Conservation (phyloP, 257 asterid genomes). For the Paulownia fortunei region DNA sequence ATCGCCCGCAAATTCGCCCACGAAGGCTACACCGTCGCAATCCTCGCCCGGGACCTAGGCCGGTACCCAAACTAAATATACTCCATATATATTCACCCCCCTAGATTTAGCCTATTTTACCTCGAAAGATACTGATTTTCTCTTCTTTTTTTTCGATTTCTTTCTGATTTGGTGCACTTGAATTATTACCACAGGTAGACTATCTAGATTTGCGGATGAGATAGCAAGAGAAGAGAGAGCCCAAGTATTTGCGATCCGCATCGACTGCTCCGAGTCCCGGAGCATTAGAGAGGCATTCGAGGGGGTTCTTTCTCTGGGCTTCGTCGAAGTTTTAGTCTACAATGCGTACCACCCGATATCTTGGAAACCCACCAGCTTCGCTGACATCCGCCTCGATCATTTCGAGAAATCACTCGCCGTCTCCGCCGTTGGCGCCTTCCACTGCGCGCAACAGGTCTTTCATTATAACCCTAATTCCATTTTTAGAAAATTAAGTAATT, state of each 20-base stretch:
- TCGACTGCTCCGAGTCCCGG: conserved; percentile 79
- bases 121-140: too few relatives aligned
- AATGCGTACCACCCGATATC: conserved; percentile 68
- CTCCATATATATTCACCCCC: too few relatives aligned
- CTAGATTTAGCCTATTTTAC: too few relatives aligned
- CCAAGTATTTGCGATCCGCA: conserved; percentile 83
- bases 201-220: conserved; percentile 85
- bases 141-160: too few relatives aligned
- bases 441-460: conserved; percentile 89
- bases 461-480: background rate
- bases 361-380: conserved; percentile 53
- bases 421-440: conserved; percentile 87
- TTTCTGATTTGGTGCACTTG: too few relatives aligned
- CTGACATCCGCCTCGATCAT: conserved; percentile 53
- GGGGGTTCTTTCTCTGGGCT: conserved; percentile 78
- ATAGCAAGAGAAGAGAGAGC: conserved; percentile 85
- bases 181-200: too few relatives aligned
- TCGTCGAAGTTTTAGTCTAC: conserved; percentile 80
- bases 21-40: conserved; percentile 92
- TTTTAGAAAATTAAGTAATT: background rate
- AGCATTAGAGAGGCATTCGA: conserved; percentile 90
- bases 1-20: conserved; percentile 90
- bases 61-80: too few relatives aligned
- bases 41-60: conserved; percentile 83
- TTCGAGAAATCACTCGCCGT: conserved; percentile 75